phyloP scores from a whole-genome alignment of 192 early-diverging fungal genomes.

The Podochytrium sp. region DNA sequence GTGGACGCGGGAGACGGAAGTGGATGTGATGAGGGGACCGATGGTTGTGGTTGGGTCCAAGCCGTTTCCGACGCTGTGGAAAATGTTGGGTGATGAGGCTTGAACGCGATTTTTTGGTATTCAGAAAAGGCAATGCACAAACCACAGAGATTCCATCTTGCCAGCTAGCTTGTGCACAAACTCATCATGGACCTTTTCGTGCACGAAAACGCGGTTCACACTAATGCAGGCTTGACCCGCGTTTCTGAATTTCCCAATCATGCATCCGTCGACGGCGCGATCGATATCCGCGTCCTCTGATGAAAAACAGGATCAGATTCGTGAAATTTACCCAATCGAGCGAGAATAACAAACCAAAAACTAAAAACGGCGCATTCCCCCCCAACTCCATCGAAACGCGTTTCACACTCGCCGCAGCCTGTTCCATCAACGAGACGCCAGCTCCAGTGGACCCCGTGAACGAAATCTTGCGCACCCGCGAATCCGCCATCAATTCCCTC shows the following conservation, averaged over 20 bases:
- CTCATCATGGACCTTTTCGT: constrained; percentile 36
- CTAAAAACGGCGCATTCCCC: constrained; percentile 56
- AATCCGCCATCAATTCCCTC: constrained; percentile 42
- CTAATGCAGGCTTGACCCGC: constrained; percentile 53
- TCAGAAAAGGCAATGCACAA: neutral
- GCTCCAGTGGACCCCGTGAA: constrained; percentile 81
- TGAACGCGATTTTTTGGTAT: neutral
- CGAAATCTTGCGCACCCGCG: constrained; percentile 66
- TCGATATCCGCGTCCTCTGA: constrained; percentile 46
- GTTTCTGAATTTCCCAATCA: constrained; percentile 46
- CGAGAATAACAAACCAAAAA: constrained; percentile 52
- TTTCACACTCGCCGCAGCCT: constrained; percentile 61
- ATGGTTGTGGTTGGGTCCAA: constrained; percentile 65
- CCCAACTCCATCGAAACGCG: constrained; percentile 52
- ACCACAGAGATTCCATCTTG: constrained; percentile 58
- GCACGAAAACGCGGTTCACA: constrained; percentile 52
- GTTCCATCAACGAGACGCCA: constrained; percentile 67
- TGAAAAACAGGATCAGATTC: neutral
- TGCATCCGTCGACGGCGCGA: constrained; percentile 47
- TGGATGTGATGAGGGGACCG: constrained; percentile 81
- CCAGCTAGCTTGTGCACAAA: constrained; percentile 54
- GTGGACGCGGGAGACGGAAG: constrained; percentile 70
- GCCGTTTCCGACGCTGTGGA: constrained; percentile 67
- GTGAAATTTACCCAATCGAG: constrained; percentile 5
- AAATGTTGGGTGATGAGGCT: no score